These are phyloP conservation scores for Coniochaeta sp. DNA, from an alignment of 2,329 filamentous ascomycete species.

Conservation along the genomic window DNA sequence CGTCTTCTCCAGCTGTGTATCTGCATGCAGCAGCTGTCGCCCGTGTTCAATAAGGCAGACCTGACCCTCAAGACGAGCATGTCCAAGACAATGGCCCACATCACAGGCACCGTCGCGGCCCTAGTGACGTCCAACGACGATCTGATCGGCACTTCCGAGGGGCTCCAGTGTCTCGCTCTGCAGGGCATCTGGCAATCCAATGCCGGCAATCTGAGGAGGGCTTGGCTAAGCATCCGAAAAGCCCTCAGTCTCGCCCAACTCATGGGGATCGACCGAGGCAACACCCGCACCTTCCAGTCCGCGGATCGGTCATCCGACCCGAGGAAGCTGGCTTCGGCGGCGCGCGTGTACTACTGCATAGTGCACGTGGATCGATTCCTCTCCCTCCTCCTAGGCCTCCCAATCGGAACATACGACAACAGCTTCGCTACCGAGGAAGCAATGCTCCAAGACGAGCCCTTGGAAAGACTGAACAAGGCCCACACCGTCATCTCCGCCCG, in stretches of 20 bases:
- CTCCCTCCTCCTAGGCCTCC: conserved; percentile 42
- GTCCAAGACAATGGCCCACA: conserved; percentile 20
- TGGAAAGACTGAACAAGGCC: conserved; percentile 35
- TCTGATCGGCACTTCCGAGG: conserved; percentile 42
- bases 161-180: conserved; percentile 43
- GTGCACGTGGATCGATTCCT: conserved; percentile 42
- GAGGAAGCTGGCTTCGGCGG: conserved; percentile 18
- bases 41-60: conserved; percentile 16
- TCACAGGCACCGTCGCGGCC: conserved; percentile 23
- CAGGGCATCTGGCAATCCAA: conserved; percentile 43
- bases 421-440: conserved; percentile 24
- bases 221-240: conserved; percentile 44
- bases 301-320: conserved; percentile 28
- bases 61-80: conserved; percentile 19
- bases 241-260: conserved; percentile 43
- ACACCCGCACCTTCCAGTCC: conserved; percentile 23
- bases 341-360: conserved; percentile 40
- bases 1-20: conserved; percentile 37
- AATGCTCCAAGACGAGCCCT: conserved; percentile 23
- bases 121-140: conserved; percentile 44
- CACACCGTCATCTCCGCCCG: conserved; percentile 33
- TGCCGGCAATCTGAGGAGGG: conserved; percentile 43
- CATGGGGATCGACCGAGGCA: conserved; percentile 35
- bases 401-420: conserved; percentile 33
- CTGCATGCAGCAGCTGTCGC: conserved; percentile 38